Conservation (phyloP, 306 rosid species). For the Citrullus mucosospermus region DNA sequence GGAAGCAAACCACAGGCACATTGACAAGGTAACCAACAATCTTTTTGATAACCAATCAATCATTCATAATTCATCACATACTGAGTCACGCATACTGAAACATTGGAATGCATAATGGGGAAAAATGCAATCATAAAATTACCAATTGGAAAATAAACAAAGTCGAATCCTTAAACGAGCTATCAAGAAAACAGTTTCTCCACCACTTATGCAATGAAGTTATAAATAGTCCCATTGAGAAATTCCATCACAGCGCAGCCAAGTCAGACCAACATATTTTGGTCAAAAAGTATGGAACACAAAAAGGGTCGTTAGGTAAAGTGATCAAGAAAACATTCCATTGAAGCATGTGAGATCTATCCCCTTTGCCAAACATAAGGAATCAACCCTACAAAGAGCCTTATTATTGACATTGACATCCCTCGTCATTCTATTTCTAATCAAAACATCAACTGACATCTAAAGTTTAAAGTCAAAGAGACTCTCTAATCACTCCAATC, state of each 20-base stretch:
- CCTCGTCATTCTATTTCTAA: slow-evolving; percentile 9
- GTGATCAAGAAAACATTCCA: slow-evolving; percentile 13
- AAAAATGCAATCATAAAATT: background rate
- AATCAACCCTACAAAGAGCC: slow-evolving; percentile 22
- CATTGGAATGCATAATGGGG: background rate
- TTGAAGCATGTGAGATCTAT: slow-evolving; percentile 19
- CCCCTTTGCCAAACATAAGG: slow-evolving; percentile 19
- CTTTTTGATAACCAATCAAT: background rate
- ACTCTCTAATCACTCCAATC: slow-evolving; percentile 4
- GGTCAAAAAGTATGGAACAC: slow-evolving; percentile 9
- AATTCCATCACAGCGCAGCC: slow-evolving; percentile 3
- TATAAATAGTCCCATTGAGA: background rate
- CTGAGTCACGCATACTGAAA: background rate
- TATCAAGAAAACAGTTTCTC: background rate
- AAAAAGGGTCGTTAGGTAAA: slow-evolving; percentile 17
- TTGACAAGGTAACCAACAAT: background rate
- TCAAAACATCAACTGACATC: slow-evolving; percentile 9
- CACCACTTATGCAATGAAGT: background rate
- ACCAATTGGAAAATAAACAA: background rate
- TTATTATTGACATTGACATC: slow-evolving; percentile 8
- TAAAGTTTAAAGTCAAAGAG: background rate
- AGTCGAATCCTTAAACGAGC: background rate
- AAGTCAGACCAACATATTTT: background rate
- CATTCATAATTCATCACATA: background rate
- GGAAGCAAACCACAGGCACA: background rate